phyloP scores from a whole-genome alignment of 305 asterid species.

The Withania somnifera region DNA sequence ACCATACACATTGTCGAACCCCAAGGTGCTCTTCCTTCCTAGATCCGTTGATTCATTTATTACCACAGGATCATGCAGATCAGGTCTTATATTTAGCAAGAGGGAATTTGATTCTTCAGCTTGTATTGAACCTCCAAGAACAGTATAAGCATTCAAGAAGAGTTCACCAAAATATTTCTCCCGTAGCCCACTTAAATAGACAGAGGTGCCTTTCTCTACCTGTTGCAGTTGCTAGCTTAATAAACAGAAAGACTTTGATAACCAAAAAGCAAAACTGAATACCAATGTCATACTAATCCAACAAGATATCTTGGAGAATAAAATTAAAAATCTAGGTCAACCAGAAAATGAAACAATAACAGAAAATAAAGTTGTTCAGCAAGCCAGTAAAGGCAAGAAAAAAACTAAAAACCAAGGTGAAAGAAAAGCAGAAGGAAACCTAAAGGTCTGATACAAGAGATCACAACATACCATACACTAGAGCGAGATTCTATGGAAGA shows the following conservation, averaged over 20 bases:
- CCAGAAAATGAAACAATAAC: not conserved
- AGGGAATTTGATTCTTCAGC: conserved; percentile 29
- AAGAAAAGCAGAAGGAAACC: not conserved
- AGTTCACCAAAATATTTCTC: conserved; percentile 95
- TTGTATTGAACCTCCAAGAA: conserved; percentile 46
- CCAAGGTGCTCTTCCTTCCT: conserved; percentile 25
- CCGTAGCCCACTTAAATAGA: conserved; percentile 87
- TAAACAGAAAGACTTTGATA: conserved; percentile 17
- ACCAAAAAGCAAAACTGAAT: conserved; percentile 3
- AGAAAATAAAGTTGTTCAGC: not conserved
- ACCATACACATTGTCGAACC: conserved; percentile 25
- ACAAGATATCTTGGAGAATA: not conserved
- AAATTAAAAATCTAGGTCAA: not conserved
- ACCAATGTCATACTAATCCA: not conserved
- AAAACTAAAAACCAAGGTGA: not conserved
- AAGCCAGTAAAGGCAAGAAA: not conserved
- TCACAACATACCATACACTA: not conserved
- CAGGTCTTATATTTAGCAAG: conserved; percentile 23
- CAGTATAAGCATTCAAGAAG: conserved; percentile 67
- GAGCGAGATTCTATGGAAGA: not conserved
- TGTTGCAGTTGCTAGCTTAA: conserved; percentile 27
- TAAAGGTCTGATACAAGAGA: not conserved
- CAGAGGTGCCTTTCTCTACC: conserved; percentile 86
- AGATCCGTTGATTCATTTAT: conserved; percentile 27
- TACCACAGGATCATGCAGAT: conserved; percentile 15